Conservation (phyloP, 352 stramenopile genomes). For the Elongisporangium anandrum region DNA sequence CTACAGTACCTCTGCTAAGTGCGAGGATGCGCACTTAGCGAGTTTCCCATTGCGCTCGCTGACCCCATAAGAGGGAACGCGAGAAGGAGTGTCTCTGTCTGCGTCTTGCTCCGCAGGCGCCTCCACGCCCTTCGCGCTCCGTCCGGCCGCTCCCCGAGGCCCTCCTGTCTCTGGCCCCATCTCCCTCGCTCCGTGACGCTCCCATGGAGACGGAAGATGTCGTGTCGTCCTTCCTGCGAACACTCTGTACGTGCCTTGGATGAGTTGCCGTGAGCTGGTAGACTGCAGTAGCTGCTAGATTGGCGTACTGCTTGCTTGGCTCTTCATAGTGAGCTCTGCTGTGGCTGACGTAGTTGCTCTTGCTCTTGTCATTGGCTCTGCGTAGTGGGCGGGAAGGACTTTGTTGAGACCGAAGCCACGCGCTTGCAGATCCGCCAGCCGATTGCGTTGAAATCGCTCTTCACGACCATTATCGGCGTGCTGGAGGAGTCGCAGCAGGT, state of each 20-base stretch:
- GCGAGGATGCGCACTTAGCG: background rate
- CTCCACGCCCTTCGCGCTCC: background rate
- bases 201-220: background rate
- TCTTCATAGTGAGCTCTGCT: too few species aligned
- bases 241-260: background rate
- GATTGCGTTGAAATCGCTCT: constrained; percentile 51
- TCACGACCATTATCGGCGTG: constrained; percentile 59
- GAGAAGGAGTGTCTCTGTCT: background rate
- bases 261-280: background rate
- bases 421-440: constrained; percentile 67
- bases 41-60: background rate
- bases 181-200: background rate
- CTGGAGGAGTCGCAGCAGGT: constrained; percentile 65
- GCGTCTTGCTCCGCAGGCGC: too few species aligned
- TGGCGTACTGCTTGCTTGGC: background rate
- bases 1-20: background rate
- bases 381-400: constrained; percentile 62
- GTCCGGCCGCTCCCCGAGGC: background rate
- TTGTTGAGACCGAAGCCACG: constrained; percentile 47
- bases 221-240: background rate
- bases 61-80: background rate
- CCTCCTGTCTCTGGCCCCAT: background rate
- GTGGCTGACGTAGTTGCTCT: too few species aligned
- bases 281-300: background rate
- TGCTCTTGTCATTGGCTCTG: constrained; percentile 1